These are phyloP conservation scores for Corymbia calophylla DNA, from an alignment of 441 rosid genomes.

Conservation along the genomic window DNA sequence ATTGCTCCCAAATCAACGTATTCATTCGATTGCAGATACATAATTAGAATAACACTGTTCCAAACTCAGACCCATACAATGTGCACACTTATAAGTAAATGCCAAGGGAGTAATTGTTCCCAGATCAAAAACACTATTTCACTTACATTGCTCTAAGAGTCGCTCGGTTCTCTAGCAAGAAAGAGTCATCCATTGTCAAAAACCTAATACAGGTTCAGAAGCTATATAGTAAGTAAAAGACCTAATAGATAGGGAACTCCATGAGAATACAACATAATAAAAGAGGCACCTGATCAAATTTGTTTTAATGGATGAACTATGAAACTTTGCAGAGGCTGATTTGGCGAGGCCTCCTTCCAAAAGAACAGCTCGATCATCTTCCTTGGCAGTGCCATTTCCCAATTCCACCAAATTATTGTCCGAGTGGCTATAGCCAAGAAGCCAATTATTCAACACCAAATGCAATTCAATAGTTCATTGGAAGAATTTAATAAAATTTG, in stretches of 20 bases:
- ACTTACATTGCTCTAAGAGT: conserved; percentile 87
- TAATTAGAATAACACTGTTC: conserved; percentile 57
- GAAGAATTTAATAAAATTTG: not conserved
- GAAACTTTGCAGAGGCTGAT: conserved; percentile 62
- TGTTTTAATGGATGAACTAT: conserved; percentile 49
- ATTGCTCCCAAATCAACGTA: not conserved
- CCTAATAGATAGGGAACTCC: not conserved
- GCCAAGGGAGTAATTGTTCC: not conserved
- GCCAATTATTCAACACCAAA: conserved; percentile 1
- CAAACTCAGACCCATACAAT: conserved; percentile 77
- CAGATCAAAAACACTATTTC: not conserved
- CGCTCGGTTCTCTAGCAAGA: conserved; percentile 86
- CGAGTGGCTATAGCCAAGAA: conserved; percentile 63
- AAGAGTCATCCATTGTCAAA: conserved; percentile 79
- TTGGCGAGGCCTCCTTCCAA: conserved; percentile 87
- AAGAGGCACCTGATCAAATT: conserved; percentile 65
- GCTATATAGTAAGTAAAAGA: conserved; percentile 8
- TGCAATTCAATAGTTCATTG: not conserved
- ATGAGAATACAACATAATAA: not conserved
- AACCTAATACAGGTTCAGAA: conserved; percentile 42
- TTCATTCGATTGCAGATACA: conserved; percentile 49
- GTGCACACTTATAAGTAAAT: not conserved
- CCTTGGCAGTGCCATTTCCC: conserved; percentile 53
- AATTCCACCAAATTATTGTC: conserved; percentile 82
- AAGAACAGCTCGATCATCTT: conserved; percentile 82